Base-by-base conservation (phyloP, 129 eudicot genomes). In the Solidago caesia region DNA sequence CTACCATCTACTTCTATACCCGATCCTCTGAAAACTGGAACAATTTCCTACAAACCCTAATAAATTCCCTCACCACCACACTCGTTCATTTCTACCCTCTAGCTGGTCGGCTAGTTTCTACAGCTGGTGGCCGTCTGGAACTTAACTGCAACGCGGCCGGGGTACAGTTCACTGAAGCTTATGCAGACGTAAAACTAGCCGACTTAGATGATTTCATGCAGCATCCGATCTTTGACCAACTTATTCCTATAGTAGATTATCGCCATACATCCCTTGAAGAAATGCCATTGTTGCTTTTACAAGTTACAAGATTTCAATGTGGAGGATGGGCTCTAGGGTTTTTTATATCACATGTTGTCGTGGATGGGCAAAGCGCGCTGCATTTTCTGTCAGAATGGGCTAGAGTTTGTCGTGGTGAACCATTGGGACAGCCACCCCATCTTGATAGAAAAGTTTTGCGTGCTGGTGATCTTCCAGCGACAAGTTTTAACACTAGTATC, bases 361-460 rank as follows among this genome's bases (percentile, higher is more conserved):
- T 68, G 0, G 96, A 90, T 25, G 96, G 96, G 14, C 92, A 81
- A 44, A 82, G 93, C 13, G 85, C 91, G 0, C 72, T 85, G 47
- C 89, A 87, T 73, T 90, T 90, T 79, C n/a, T 90, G 60, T 42
- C 91, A 1, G 96, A 90, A 78, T 87, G 92, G 92, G 88, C 88
- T 8, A 83, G 78, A 70, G 77, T 85, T 64, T 81, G 90, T 70
- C 85, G 89, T 0, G 90, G 90, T 8, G 80, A 67, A 75, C 79
- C 72, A 2, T 2, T 80, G 16, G 80, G 33, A 8, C 42, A 58
- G 4, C 57, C 52, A 2, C 96, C 96, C 5, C 56, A 65, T 75
- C 74, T 83, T 4, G 91, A 87, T 46, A 81, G 96, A 44, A 82
- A 51, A 43, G 49, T 77, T 44, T 58, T 89, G 67, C 85, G 77